phyloP scores from a whole-genome alignment of 2,329 filamentous ascomycete species.

The Akanthomyces muscarius region DNA sequence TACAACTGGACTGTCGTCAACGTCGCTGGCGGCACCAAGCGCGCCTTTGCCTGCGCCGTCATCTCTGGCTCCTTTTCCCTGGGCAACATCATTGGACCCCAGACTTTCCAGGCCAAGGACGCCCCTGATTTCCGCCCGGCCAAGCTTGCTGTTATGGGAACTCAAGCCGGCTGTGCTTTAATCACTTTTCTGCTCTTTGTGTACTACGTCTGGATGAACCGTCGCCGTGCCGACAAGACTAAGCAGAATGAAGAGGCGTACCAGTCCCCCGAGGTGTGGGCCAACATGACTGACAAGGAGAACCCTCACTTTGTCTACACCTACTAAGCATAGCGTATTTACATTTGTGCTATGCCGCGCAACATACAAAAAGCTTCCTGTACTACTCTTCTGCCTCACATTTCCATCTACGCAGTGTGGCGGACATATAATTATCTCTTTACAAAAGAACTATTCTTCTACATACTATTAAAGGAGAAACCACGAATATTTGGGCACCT shows the following conservation, averaged over 20 bases:
- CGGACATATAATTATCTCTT: too few relatives aligned
- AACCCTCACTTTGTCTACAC: slow-evolving; percentile 55
- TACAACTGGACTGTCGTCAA: slow-evolving; percentile 49
- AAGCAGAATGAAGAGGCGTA: slow-evolving; percentile 37
- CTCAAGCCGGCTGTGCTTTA: slow-evolving; percentile 40
- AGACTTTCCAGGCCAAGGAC: slow-evolving; percentile 51
- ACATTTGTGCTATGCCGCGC: neutral
- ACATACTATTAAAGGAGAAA: neutral
- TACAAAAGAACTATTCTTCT: neutral
- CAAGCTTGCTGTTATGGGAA: slow-evolving; percentile 52
- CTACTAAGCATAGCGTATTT: slow-evolving; percentile 28
- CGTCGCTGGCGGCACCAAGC: slow-evolving; percentile 49
- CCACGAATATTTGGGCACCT: neutral
- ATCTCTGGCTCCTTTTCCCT: slow-evolving; percentile 48
- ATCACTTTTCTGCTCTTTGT: slow-evolving; percentile 42
- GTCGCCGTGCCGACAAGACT: slow-evolving; percentile 30
- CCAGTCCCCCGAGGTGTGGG: slow-evolving; percentile 42
- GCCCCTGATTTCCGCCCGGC: slow-evolving; percentile 50
- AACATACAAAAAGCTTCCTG: neutral
- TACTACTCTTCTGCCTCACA: too few relatives aligned
- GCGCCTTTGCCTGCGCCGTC: slow-evolving; percentile 46
- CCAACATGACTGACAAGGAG: slow-evolving; percentile 52
- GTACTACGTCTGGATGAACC: slow-evolving; percentile 50
- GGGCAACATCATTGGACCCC: slow-evolving; percentile 54
- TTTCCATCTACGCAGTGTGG: too few relatives aligned